Evolutionary conservation across 2,329 filamentous ascomycete genomes (phyloP).

Genomic region (Phialemonium atrogriseum): DNA sequence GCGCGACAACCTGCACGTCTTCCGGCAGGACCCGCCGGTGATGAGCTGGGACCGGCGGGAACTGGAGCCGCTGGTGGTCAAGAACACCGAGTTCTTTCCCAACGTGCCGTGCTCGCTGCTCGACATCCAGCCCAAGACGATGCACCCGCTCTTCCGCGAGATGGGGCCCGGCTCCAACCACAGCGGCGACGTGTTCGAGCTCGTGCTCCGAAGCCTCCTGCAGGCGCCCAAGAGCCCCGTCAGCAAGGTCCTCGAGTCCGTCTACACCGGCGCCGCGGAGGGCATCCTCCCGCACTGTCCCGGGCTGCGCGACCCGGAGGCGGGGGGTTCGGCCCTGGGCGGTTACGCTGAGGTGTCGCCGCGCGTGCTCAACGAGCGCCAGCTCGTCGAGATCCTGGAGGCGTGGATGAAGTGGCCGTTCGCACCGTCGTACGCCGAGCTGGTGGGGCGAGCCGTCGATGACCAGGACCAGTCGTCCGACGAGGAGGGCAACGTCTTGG

Average conservation of each 20-base stretch:
- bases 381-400: slow-evolving; percentile 50
- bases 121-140: slow-evolving; percentile 55
- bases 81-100: slow-evolving; percentile 59
- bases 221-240: slow-evolving; percentile 25
- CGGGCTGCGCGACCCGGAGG: slow-evolving; percentile 35
- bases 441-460: slow-evolving; percentile 25
- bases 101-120: slow-evolving; percentile 48
- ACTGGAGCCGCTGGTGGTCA: slow-evolving; percentile 59
- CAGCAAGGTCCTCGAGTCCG: slow-evolving; percentile 33
- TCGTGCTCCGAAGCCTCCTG: slow-evolving; percentile 38
- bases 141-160: slow-evolving; percentile 39
- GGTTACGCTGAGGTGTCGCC: slow-evolving; percentile 11
- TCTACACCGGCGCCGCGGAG: slow-evolving; percentile 54
- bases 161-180: slow-evolving; percentile 30
- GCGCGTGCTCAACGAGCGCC: slow-evolving; percentile 40
- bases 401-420: slow-evolving; percentile 62
- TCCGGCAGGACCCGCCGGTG: slow-evolving; percentile 38
- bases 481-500: neutral
- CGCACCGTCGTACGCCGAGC: slow-evolving; percentile 36
- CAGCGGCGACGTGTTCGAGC: slow-evolving; percentile 41
- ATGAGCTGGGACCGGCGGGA: slow-evolving; percentile 62
- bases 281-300: slow-evolving; percentile 40
- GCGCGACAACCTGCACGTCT: slow-evolving; percentile 47
- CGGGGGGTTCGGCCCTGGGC: neutral
- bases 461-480: neutral